A percentile compares a stretch with the other conserved stretches of the same genome.
phyloP scores from a whole-genome alignment of 208 protist genomes.

The Crithidia sp. region DNA sequence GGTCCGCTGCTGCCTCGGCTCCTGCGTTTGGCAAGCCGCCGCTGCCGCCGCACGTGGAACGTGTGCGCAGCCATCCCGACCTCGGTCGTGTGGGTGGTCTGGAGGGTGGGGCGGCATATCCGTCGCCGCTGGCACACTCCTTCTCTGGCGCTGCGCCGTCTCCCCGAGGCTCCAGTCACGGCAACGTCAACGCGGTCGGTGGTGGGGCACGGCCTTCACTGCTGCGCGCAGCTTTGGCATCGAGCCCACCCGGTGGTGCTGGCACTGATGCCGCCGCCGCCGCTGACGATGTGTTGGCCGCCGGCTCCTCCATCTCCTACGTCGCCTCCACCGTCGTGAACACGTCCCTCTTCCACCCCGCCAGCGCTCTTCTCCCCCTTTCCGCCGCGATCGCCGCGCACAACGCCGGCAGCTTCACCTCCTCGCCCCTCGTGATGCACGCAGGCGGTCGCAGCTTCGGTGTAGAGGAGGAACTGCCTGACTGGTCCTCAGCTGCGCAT shows the following conservation, averaged over 20 bases:
- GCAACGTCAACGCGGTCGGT: neutral
- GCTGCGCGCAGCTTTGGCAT: neutral
- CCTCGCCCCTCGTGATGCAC: conserved; percentile 4
- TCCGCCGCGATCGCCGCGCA: conserved; percentile 21
- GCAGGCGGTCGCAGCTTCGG: conserved; percentile 5
- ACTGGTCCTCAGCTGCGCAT: neutral
- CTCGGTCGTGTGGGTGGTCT: neutral
- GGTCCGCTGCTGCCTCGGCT: neutral
- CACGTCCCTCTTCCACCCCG: conserved; percentile 48
- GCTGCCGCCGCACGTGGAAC: conserved; percentile 19
- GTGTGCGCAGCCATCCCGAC: conserved; percentile 20
- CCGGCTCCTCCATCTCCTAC: conserved; percentile 22
- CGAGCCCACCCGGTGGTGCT: neutral
- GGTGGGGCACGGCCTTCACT: neutral
- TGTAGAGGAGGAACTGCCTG: conserved; percentile 9
- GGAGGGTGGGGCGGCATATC: neutral
- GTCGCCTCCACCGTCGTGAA: conserved; percentile 41
- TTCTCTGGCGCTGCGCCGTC: neutral
- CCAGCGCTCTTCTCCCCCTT: conserved; percentile 35
- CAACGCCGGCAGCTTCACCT: conserved; percentile 21
- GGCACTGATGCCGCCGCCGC: neutral
- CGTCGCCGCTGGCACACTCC: neutral
- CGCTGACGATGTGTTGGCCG: conserved; percentile 3
- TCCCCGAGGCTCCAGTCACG: neutral
- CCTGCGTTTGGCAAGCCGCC: conserved; percentile 11